Percentiles rank a stretch among this genome's conserved stretches.
These are phyloP conservation scores for Colletotrichum spaethianum DNA, from an alignment of 2,329 filamentous ascomycete species.

Conservation along the genomic window DNA sequence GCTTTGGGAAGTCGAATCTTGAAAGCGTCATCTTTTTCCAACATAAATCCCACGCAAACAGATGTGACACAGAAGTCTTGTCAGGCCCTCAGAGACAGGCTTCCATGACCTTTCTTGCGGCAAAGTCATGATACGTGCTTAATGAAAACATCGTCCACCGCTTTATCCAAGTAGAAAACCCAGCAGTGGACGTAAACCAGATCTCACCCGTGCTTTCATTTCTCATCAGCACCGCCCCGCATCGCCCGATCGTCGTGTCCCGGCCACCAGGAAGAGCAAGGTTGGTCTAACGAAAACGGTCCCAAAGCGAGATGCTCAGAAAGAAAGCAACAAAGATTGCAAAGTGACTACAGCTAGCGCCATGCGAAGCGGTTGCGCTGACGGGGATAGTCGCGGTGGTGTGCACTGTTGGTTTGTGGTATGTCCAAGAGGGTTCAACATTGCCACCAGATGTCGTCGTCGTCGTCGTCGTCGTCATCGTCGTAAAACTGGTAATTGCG, in stretches of 20 bases:
- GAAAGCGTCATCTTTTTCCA: too few relatives aligned
- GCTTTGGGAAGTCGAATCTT: too few relatives aligned
- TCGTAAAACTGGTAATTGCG: not conserved
- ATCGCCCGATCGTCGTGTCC: not conserved
- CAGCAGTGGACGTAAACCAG: not conserved
- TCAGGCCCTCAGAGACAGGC: not conserved
- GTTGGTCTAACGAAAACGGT: not conserved
- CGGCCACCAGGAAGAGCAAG: not conserved
- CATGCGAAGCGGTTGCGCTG: constrained; percentile 1
- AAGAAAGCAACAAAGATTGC: not conserved
- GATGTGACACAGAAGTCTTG: too few relatives aligned
- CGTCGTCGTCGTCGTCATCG: too few relatives aligned
- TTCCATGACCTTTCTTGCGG: not conserved
- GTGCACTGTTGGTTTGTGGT: constrained; percentile 4
- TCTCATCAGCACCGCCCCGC: too few relatives aligned
- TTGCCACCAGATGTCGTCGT: not conserved
- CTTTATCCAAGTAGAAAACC: not conserved
- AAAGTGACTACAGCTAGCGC: constrained; percentile 1
- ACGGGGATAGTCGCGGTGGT: not conserved
- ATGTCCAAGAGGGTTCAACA: constrained; percentile 8
- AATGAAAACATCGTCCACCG: not conserved
- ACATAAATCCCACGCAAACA: too few relatives aligned
- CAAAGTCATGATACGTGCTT: not conserved
- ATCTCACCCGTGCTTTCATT: not conserved
- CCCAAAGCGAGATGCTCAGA: not conserved